Base-by-base conservation (phyloP, 2,329 filamentous ascomycete genomes). In the Torrubiellomyces zombiae region DNA sequence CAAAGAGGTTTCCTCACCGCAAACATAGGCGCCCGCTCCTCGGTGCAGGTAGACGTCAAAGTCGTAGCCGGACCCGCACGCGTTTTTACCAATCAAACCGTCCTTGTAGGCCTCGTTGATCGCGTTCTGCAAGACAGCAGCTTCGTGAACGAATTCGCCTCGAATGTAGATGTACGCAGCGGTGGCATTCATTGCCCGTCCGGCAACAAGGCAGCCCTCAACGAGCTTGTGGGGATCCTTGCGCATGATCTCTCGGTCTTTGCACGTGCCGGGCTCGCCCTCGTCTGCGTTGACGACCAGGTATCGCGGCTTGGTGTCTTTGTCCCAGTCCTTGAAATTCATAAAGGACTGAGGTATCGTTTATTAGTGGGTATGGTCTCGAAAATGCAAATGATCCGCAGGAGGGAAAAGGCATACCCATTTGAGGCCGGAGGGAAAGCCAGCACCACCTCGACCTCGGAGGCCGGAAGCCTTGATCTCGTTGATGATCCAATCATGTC, bases 291-390 rank as follows among this genome's bases (percentile, higher is more conserved):
- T 98, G 60, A 98, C 82, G 33, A 98, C 86, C 28, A 98, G 65
- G 50, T 98, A 98, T 45, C 89, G 75, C 37, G 89, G 89, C 58
- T 92, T 92, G 43, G 56, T 77, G 53, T 95, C 89, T 60, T 98
- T 92, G 45, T 98, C 86, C 89, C 89, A 98, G 44, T 83, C 89
- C 60, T 94, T 94, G 66, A 86, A 85, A 67, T 98, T 98, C 89
- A 98, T 98, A 58, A 98, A 98, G 24, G 85, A 94, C 83, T 92
- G 45, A n/a, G n/a, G n/a, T n/a, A n/a, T n/a, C n/a, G n/a, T n/a
- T n/a, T n/a, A n/a, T n/a, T n/a, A n/a, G n/a, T n/a, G n/a, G n/a
- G n/a, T n/a, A n/a, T n/a, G n/a, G n/a, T n/a, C n/a, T n/a, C n/a
- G n/a, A n/a, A n/a, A n/a, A n/a, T n/a, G n/a, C n/a, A n/a, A n/a